Conservation (phyloP, 2,329 filamentous ascomycete genomes). For the Verticillium nonalfalfae region DNA sequence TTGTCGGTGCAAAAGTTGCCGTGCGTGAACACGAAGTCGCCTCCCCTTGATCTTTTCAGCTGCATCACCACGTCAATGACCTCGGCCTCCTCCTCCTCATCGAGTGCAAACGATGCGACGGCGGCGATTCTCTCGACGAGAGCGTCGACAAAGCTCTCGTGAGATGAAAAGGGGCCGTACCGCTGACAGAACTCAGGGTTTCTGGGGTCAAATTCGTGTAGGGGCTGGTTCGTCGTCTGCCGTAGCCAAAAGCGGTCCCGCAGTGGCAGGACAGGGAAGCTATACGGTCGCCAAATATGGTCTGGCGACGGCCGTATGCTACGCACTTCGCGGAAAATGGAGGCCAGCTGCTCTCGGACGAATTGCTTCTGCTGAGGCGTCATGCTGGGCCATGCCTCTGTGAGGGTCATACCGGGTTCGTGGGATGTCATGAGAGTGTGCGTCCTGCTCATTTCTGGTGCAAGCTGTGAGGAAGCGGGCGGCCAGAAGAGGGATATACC, state of each 20-base stretch:
- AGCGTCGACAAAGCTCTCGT: not conserved
- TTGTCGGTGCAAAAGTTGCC: conserved; percentile 8
- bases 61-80: not conserved
- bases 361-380: not conserved
- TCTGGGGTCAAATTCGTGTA: not conserved
- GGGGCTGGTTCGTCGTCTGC: not conserved
- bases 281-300: not conserved
- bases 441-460: conserved; percentile 9
- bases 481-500: conserved; percentile 16
- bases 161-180: not conserved
- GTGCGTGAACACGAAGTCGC: conserved; percentile 5
- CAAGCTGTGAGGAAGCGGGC: conserved; percentile 20
- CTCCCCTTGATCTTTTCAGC: not conserved
- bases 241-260: not conserved
- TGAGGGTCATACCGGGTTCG: not conserved
- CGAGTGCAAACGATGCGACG: not conserved
- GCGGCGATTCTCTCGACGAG: not conserved
- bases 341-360: not conserved
- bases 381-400: not conserved
- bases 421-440: not conserved
- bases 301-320: not conserved
- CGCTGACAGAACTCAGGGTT: not conserved
- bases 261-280: not conserved
- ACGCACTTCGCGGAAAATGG: not conserved
- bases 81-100: not conserved